Percentiles rank a stretch among this genome's conserved stretches.
These are phyloP conservation scores for Diaporthe ampelina DNA, from an alignment of 2,329 filamentous ascomycete species.

Conservation along the genomic window DNA sequence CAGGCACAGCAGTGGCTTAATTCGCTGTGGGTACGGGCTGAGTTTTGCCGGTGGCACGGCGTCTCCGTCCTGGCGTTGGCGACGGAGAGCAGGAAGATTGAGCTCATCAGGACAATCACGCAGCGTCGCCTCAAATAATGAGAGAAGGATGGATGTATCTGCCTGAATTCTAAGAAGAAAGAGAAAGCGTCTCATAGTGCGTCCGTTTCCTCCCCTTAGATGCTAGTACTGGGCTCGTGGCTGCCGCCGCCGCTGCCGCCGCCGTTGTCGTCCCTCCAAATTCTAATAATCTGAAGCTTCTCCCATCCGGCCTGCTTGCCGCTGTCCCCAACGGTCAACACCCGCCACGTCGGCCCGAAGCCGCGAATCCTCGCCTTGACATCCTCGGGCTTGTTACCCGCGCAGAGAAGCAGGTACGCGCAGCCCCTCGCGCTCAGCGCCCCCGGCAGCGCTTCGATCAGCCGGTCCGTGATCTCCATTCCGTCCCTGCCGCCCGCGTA, in stretches of 20 bases:
- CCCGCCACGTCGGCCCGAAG: conserved; percentile 74
- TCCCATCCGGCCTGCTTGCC: conserved; percentile 95
- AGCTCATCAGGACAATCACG: conserved; percentile 17
- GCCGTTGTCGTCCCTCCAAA: conserved; percentile 72
- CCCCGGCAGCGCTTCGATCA: conserved; percentile 78
- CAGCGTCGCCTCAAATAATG: conserved; percentile 21
- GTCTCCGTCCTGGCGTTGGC: conserved; percentile 38
- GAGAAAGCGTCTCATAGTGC: conserved; percentile 37
- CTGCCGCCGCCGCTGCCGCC: neutral
- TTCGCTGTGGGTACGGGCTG: conserved; percentile 30
- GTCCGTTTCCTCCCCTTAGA: conserved; percentile 27
- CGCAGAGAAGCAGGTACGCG: conserved; percentile 90
- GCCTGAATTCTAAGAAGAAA: conserved; percentile 28
- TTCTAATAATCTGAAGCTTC: conserved; percentile 88
- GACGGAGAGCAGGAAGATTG: conserved; percentile 16
- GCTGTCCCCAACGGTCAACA: conserved; percentile 83
- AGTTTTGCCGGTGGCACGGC: conserved; percentile 3
- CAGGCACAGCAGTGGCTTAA: neutral
- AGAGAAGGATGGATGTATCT: neutral
- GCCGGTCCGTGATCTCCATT: conserved; percentile 91
- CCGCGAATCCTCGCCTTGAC: conserved; percentile 74
- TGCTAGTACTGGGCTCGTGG: neutral
- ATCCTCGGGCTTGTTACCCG: conserved; percentile 86
- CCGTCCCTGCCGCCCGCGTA: conserved; percentile 92
- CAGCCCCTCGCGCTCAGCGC: conserved; percentile 78